Base-by-base conservation (phyloP, 179 eudicot species). In the Silene noctiflora region DNA sequence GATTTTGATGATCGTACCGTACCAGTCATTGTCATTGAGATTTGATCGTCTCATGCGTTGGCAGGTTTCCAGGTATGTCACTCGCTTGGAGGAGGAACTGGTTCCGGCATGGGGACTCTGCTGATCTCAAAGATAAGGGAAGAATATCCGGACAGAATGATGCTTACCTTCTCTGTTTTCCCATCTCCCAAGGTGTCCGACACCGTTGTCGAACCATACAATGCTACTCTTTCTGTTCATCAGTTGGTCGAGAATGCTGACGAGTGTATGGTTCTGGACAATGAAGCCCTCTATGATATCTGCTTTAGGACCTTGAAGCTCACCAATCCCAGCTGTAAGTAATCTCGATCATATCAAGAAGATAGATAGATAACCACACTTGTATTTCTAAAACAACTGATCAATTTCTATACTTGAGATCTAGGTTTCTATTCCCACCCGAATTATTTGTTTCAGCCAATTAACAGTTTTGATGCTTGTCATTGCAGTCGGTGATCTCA, bases 401-500 rank as follows among this genome's bases (percentile, higher is more conserved):
- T 11, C 46, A 42, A 10, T 44, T 44, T 44, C 51, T 44, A 1
- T 44, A 44, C 51, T 44, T 44, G 3, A 44, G 14, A 44, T 44
- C 51, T n/a, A n/a, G n/a, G n/a, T n/a, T n/a, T n/a, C n/a, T n/a
- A n/a, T n/a, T n/a, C n/a, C n/a, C n/a, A n/a, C n/a, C n/a, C n/a
- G n/a, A n/a, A n/a, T n/a, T n/a, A n/a, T n/a, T n/a, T n/a, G n/a
- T n/a, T n/a, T n/a, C n/a, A n/a, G n/a, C n/a, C n/a, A n/a, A n/a
- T n/a, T n/a, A n/a, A n/a, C n/a, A n/a, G n/a, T n/a, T n/a, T n/a
- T 22, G 13, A 17, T 19, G 72, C 7, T 17, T 65, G 21, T 3
- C 31, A 62, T 33, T 80, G 60, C 73, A 87, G 91, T 88, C 82
- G 89, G 90, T 58, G 92, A 89, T 75, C 73, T 89, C 81, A 85